Conservation (phyloP, 2,329 filamentous ascomycete genomes). For the Verticillium klebahnii region DNA sequence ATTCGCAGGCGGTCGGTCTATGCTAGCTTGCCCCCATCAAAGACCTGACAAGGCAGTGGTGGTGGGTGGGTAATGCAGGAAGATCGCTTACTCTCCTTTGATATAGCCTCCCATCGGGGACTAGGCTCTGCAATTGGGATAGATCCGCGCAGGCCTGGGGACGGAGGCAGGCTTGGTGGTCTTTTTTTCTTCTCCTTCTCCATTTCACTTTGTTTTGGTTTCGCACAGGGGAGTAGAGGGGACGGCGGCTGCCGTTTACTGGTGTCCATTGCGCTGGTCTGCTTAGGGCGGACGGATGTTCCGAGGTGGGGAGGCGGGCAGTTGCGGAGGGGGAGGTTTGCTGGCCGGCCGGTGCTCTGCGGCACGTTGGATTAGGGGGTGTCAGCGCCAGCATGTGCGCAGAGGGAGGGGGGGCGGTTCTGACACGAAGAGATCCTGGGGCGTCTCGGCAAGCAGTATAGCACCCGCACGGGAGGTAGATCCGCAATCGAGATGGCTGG, state of each 20-base stretch:
- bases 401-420: no score
- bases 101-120: neutral
- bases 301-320: no score
- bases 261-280: neutral
- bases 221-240: neutral
- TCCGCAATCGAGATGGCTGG: neutral
- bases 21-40: neutral
- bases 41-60: neutral
- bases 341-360: neutral
- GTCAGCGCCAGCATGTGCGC: no score
- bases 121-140: neutral
- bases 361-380: no score
- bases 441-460: neutral
- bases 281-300: neutral
- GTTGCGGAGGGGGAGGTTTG: neutral
- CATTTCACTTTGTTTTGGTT: neutral
- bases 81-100: constrained; percentile 1
- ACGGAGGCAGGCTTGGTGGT: neutral
- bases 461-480: neutral
- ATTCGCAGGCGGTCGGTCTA: neutral
- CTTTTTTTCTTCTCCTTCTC: neutral
- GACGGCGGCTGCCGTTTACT: neutral
- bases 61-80: neutral
- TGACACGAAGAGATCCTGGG: neutral
- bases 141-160: neutral